Evolutionary conservation across 306 rosid species (phyloP), one percentile per base, ranked within the genome.

Genomic region (Cucumis cinereus): DNA sequence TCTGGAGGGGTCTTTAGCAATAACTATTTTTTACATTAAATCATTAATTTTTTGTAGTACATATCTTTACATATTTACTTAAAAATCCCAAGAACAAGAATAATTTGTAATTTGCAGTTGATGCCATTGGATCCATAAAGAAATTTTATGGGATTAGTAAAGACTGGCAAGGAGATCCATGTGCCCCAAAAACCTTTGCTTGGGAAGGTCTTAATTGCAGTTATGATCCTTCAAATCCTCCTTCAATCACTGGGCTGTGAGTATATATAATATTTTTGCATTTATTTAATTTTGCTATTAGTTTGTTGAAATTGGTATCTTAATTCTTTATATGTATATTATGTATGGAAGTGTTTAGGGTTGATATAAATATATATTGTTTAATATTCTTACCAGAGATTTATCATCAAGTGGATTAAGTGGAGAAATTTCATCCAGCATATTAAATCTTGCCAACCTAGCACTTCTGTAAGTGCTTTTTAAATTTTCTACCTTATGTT

Each of bases 81-180:
- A 3, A 53, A 23, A 5, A 22, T 20, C 35, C 22, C 12, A 30
- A 30, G 35, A 30, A 30, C 4, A 1, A 41, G 11, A 43, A 43
- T 3, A 67, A 28, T 36, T 41, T 71, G 20, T 26, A 26, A 6
- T 58, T 17, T 45, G 57, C 56, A 84, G 87, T 76, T 33, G 81
- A 62, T 66, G 87, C 87, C 63, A 76, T 86, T 58, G 69, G 9
- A 72, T 55, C 68, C 28, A 76, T 85, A 22, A 78, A 77, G 80
- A 17, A 38, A 35, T 10, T 2, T 14, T 83, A 81, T 77, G 40
- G 40, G 10, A 56, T 79, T 28, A 19, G 41, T 57, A 87, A 70
- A 79, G 28, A 60, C 17, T 87, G 86, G 83, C 80, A 86, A 84
- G 86, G 90, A 78, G 88, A 84, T 79, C 88, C 81, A 40, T 84